These are phyloP conservation scores for Endotrypanum monterogeii DNA, from an alignment of 208 protist species.

Conservation along the genomic window DNA sequence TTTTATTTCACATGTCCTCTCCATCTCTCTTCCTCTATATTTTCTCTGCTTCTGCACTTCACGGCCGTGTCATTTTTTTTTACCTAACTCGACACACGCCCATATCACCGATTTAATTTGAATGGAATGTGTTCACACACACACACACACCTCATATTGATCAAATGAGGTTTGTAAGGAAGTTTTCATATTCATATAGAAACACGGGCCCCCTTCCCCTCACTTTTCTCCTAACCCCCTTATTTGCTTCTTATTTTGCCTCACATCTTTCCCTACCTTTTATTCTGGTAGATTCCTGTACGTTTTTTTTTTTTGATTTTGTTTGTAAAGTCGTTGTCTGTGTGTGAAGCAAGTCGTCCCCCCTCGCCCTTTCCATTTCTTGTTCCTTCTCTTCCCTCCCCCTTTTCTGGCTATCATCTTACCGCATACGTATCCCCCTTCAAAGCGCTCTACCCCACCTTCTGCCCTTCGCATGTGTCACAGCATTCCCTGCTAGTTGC, in stretches of 20 bases:
- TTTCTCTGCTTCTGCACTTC: not conserved
- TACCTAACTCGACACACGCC: not conserved
- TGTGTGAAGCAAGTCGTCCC: too few relatives aligned
- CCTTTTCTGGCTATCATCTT: too few relatives aligned
- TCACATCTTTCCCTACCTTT: not conserved
- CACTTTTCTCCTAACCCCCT: not conserved
- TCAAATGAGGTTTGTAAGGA: not conserved
- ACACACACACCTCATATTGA: slow-evolving; percentile 1
- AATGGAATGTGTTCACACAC: not conserved
- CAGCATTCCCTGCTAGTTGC: not conserved
- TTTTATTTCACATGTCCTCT: not conserved
- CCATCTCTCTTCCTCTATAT: too few relatives aligned
- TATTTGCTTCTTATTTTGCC: not conserved
- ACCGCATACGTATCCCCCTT: not conserved
- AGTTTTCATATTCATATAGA: not conserved
- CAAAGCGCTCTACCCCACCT: not conserved
- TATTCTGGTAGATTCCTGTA: too few relatives aligned
- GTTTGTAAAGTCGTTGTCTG: too few relatives aligned
- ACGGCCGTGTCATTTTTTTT: not conserved
- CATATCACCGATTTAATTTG: not conserved
- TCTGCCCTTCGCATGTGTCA: too few relatives aligned
- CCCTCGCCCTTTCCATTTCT: too few relatives aligned
- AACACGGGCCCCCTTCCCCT: not conserved
- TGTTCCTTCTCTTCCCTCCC: not conserved
- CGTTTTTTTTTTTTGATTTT: too few relatives aligned